Percentiles rank a stretch among this genome's conserved stretches.
phyloP scores from a whole-genome alignment of 495 filamentous ascomycete genomes.

The Xylaria flabelliformis region DNA sequence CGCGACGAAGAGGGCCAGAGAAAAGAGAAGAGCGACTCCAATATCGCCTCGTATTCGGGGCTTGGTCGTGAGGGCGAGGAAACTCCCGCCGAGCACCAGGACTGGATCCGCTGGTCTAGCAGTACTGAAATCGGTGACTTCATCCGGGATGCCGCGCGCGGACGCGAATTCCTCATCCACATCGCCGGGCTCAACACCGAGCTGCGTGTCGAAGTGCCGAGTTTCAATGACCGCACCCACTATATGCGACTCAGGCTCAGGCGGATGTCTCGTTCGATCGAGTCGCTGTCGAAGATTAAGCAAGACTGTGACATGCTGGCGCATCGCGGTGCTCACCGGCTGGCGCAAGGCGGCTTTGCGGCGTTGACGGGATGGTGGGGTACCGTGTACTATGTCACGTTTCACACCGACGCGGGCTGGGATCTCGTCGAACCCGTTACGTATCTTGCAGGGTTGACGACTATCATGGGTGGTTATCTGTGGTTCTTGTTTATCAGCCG shows the following conservation, averaged over 20 bases:
- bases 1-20: constrained; percentile 56
- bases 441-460: constrained; percentile 81
- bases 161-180: constrained; percentile 81
- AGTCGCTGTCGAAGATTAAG: constrained; percentile 73
- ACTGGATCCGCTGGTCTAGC: constrained; percentile 89
- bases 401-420: constrained; percentile 83
- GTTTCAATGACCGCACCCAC: constrained; percentile 86
- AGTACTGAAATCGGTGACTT: constrained; percentile 95
- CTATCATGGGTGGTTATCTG: constrained; percentile 86
- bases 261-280: constrained; percentile 71
- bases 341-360: constrained; percentile 80
- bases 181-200: constrained; percentile 75
- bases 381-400: constrained; percentile 77
- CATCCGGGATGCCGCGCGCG: constrained; percentile 86
- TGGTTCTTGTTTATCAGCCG: constrained; percentile 95
- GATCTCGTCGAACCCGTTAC: constrained; percentile 92
- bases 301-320: constrained; percentile 80
- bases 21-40: constrained; percentile 36
- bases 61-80: constrained; percentile 57
- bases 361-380: constrained; percentile 79
- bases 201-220: constrained; percentile 81
- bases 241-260: constrained; percentile 79
- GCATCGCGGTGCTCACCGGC: constrained; percentile 74
- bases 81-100: constrained; percentile 41
- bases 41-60: constrained; percentile 66